Evolutionary conservation across 768 basidiomycete species (phyloP), one percentile per base, ranked within the genome.

Genomic region (Candolleomyces efflorescens): DNA sequence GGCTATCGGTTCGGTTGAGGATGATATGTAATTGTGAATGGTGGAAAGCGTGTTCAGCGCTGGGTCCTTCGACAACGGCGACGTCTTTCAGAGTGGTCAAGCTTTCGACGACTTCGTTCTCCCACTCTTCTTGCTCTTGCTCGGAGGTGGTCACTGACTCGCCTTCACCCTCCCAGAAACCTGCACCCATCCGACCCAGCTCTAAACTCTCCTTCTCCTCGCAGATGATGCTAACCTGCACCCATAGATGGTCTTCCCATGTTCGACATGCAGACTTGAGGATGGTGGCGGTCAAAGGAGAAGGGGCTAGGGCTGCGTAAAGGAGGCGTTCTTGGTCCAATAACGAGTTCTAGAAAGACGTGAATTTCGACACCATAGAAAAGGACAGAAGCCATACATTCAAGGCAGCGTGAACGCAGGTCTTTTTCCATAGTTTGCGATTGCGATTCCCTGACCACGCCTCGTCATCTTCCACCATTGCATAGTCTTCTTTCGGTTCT

Each of bases 201-300:
- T 89, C 85, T 27, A 77, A 78, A 46, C 85, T 87, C 67, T 89
- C 82, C 59, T 89, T 86, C 63, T 92, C 86, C 67, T 95, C 92
- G 64, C 90, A 88, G 39, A 92, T 75, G 50, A 92, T 79, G 63
- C 85, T 86, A 52, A 94, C 76, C 58, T 91, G 87, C 0, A 91
- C 92, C 97, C 97, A 99, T 0, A 98, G 77, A 67, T 95, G 88
- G 66, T 99, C 97, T 65, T 95, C 91, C 95, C 96, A 98, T 20
- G 90, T 89, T 36, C 86, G 74, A 65, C 92, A 95, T 3, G 89
- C 84, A 0, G 85, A 79, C 60, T 89, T 85, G 36, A 93, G 81
- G 32, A 87, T 71, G 20, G 70, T 73, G 0, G 83, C 79, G 1
- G 89, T 90, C 69, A 80, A 86, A 47, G 78, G 82, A 12, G 79